phyloP scores from a whole-genome alignment of 805 yeast species.

The Kurtzmaniella fragi region DNA sequence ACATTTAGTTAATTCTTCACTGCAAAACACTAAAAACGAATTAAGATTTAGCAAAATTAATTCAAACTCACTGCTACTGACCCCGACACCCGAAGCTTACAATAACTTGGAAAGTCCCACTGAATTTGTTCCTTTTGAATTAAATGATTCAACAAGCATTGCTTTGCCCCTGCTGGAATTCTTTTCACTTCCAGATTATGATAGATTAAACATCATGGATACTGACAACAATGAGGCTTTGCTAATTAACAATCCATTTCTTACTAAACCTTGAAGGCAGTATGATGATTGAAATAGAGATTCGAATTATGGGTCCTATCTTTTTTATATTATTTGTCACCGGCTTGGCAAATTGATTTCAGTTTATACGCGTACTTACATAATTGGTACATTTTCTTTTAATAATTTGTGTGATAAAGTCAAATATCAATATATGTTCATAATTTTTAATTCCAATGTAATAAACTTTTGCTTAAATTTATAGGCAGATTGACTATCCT shows the following conservation, averaged over 20 bases:
- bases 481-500: too few relatives aligned
- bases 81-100: slow-evolving; percentile 2
- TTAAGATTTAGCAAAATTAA: slow-evolving; percentile 1
- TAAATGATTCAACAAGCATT: not conserved
- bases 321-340: not conserved
- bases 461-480: too few relatives aligned
- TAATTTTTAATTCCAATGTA: too few relatives aligned
- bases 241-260: slow-evolving; percentile 9
- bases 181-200: slow-evolving; percentile 3
- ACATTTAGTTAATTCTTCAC: not conserved
- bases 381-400: too few relatives aligned
- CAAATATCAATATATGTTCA: too few relatives aligned
- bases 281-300: too few relatives aligned
- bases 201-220: slow-evolving; percentile 9
- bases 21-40: not conserved
- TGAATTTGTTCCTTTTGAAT: slow-evolving; percentile 1
- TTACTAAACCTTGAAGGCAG: not conserved
- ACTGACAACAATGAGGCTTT: slow-evolving; percentile 9
- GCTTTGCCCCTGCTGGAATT: slow-evolving; percentile 12
- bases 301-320: too few relatives aligned
- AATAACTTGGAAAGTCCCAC: too few relatives aligned
- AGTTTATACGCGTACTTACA: too few relatives aligned
- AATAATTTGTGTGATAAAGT: too few relatives aligned
- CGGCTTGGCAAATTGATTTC: too few relatives aligned
- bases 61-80: not conserved